Evolutionary conservation across 805 yeast genomes (phyloP).

Genomic region (Candida koratica): DNA sequence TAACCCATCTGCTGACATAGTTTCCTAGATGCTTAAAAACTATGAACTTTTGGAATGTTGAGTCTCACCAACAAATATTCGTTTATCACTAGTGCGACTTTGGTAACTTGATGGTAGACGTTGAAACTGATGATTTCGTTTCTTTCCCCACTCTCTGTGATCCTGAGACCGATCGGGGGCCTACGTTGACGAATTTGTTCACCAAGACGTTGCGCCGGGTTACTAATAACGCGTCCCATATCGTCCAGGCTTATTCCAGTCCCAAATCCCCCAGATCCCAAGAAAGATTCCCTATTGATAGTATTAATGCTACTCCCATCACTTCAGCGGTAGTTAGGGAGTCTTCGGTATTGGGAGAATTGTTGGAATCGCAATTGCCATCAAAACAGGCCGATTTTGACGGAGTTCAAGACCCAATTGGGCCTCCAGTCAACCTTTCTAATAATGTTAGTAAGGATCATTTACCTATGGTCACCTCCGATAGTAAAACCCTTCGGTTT

Average conservation of each 20-base stretch:
- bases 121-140: conserved; percentile 24
- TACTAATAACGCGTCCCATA: conserved; percentile 38
- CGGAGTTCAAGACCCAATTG: conserved; percentile 1
- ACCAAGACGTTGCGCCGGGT: conserved; percentile 39
- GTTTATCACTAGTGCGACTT: background rate
- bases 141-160: conserved; percentile 44
- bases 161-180: conserved; percentile 33
- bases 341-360: background rate
- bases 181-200: conserved; percentile 32
- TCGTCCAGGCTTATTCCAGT: conserved; percentile 23
- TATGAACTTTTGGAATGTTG: too few species aligned
- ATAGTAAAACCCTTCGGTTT: conserved; percentile 30
- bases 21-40: too few species aligned
- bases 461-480: conserved; percentile 28
- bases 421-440: conserved; percentile 1
- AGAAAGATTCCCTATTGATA: conserved; percentile 9
- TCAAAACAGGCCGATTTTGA: conserved; percentile 2
- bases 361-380: conserved; percentile 2
- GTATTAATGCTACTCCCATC: conserved; percentile 10
- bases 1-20: conserved; percentile 46
- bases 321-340: background rate
- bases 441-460: conserved; percentile 4
- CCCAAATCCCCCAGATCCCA: conserved; percentile 13
- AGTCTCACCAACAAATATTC: too few species aligned
- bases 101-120: background rate